phyloP scores from a whole-genome alignment of 495 filamentous ascomycete genomes.

The Xylaria grammica region DNA sequence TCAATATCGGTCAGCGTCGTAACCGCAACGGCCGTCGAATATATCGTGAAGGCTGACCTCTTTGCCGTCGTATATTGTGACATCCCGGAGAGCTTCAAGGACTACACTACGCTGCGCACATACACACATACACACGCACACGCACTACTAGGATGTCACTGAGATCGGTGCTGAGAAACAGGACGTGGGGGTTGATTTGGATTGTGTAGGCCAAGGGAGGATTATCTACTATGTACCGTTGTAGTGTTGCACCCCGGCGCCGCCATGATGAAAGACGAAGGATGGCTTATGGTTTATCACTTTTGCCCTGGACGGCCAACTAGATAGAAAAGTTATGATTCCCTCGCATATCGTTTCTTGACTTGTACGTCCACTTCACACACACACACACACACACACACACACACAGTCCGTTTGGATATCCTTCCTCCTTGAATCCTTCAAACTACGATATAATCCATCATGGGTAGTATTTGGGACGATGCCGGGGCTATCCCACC shows the following conservation, averaged over 20 bases:
- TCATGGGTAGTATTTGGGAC: constrained; percentile 24
- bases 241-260: background rate
- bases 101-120: too few relatives aligned
- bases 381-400: too few relatives aligned
- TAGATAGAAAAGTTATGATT: constrained; percentile 5
- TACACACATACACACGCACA: too few relatives aligned
- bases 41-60: constrained; percentile 3
- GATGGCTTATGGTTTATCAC: too few relatives aligned
- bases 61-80: background rate
- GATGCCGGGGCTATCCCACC: constrained; percentile 27
- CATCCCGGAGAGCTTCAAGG: background rate
- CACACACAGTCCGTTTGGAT: background rate
- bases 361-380: background rate
- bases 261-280: too few relatives aligned
- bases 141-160: background rate
- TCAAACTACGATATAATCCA: background rate
- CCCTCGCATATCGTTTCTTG: background rate
- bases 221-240: background rate
- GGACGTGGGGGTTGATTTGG: constrained; percentile 7
- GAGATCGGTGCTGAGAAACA: background rate
- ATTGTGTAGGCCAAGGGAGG: background rate
- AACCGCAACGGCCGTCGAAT: background rate
- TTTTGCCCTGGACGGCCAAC: too few relatives aligned
- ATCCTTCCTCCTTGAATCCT: background rate
- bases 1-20: background rate